A percentile compares a stretch with the other conserved stretches of the same genome.
These are phyloP conservation scores for Zizania latifolia DNA, from an alignment of 176 grass and related monocot species.

Conservation along the genomic window DNA sequence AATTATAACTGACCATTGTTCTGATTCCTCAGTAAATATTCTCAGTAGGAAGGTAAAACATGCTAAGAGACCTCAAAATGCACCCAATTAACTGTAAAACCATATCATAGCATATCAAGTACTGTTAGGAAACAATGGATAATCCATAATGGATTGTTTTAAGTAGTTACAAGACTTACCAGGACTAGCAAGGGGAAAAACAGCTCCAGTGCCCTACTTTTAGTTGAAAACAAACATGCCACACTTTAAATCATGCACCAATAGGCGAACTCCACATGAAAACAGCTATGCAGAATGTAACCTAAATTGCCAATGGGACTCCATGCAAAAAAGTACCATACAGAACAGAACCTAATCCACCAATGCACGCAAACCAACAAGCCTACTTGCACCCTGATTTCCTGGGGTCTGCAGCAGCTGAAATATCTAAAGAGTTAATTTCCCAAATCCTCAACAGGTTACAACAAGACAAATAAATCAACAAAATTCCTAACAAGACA, in stretches of 20 bases:
- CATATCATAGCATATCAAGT: too few relatives aligned
- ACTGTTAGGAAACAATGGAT: not conserved
- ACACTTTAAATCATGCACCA: not conserved
- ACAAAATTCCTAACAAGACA: not conserved
- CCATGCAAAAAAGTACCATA: not conserved
- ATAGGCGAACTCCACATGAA: not conserved
- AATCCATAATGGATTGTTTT: not conserved
- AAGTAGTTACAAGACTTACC: not conserved
- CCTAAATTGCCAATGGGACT: not conserved
- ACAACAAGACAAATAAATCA: not conserved
- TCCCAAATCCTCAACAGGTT: not conserved
- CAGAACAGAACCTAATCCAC: not conserved
- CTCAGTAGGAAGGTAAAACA: not conserved
- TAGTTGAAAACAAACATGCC: not conserved
- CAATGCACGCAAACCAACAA: not conserved
- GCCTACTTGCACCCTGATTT: not conserved
- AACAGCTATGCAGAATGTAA: not conserved
- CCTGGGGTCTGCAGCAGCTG: not conserved
- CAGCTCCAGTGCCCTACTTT: not conserved
- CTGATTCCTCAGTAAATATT: not conserved
- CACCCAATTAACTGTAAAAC: too few relatives aligned
- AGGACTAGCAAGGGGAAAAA: not conserved
- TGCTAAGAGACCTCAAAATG: too few relatives aligned
- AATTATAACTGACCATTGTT: not conserved
- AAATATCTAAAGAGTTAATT: slow-evolving; percentile 9